phyloP scores from a whole-genome alignment of 192 early-diverging fungal genomes.

The Backusella westeae region DNA sequence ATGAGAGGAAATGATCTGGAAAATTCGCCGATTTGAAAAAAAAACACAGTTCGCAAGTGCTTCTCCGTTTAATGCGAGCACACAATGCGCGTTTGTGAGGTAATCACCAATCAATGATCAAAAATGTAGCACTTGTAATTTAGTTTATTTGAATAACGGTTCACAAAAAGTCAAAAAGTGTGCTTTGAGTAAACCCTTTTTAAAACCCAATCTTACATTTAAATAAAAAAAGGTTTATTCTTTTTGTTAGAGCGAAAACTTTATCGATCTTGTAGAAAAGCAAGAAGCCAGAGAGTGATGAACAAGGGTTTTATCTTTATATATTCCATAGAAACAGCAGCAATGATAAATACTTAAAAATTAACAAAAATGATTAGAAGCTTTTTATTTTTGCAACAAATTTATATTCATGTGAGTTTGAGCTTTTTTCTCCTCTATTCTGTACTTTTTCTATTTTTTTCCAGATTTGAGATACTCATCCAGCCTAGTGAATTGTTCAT shows the following conservation, averaged over 20 bases:
- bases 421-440: neutral
- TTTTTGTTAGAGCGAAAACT: neutral
- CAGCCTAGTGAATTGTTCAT: neutral
- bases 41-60: neutral
- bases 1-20: neutral
- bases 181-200: neutral
- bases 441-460: neutral
- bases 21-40: neutral
- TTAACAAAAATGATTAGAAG: neutral
- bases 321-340: neutral
- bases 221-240: neutral
- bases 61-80: neutral
- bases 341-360: neutral
- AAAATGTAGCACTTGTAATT: neutral
- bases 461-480: neutral
- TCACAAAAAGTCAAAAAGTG: constrained; percentile 5
- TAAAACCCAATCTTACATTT: neutral
- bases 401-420: neutral
- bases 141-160: neutral
- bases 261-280: neutral
- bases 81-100: neutral
- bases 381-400: neutral
- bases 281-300: neutral
- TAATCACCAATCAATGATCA: neutral
- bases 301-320: neutral